phyloP scores from a whole-genome alignment of 164 flowering plant genomes.

The Berberis thunbergii region DNA sequence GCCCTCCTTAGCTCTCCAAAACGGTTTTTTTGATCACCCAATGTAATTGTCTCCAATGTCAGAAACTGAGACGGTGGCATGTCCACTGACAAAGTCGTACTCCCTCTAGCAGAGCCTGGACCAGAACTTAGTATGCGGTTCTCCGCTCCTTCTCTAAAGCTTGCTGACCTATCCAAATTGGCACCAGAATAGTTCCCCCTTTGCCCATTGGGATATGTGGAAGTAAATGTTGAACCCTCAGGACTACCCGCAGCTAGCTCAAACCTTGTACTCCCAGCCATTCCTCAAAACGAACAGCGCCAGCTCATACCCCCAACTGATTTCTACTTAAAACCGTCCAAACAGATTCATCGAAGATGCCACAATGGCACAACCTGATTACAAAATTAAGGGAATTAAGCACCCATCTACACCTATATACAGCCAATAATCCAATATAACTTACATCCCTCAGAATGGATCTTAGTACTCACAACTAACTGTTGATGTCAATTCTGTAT shows the following conservation, averaged over 20 bases:
- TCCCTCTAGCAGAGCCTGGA: slow-evolving; percentile 23
- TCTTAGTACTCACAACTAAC: no score
- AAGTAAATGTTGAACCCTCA: slow-evolving; percentile 42
- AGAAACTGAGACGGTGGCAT: slow-evolving; percentile 45
- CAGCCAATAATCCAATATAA: no score
- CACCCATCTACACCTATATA: no score
- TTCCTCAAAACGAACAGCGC: slow-evolving; percentile 19
- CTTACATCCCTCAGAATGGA: no score
- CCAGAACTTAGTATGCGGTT: slow-evolving; percentile 38
- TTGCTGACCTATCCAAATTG: slow-evolving; percentile 65
- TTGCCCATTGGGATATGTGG: slow-evolving; percentile 55
- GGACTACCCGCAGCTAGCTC: slow-evolving; percentile 53
- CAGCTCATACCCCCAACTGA: slow-evolving; percentile 9
- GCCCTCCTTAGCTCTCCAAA: slow-evolving; percentile 47
- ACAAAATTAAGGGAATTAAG: no score
- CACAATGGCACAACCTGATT: not conserved
- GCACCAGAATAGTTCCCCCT: slow-evolving; percentile 36
- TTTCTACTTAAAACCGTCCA: not conserved
- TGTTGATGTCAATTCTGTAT: no score
- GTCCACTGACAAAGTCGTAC: slow-evolving; percentile 21
- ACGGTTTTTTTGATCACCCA: slow-evolving; percentile 49
- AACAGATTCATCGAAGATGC: not conserved
- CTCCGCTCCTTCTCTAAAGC: slow-evolving; percentile 64
- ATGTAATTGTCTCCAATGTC: slow-evolving; percentile 44
- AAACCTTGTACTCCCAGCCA: slow-evolving; percentile 62